phyloP scores from a whole-genome alignment of 2,329 filamentous ascomycete species.

The Proliferodiscus dingleyae region DNA sequence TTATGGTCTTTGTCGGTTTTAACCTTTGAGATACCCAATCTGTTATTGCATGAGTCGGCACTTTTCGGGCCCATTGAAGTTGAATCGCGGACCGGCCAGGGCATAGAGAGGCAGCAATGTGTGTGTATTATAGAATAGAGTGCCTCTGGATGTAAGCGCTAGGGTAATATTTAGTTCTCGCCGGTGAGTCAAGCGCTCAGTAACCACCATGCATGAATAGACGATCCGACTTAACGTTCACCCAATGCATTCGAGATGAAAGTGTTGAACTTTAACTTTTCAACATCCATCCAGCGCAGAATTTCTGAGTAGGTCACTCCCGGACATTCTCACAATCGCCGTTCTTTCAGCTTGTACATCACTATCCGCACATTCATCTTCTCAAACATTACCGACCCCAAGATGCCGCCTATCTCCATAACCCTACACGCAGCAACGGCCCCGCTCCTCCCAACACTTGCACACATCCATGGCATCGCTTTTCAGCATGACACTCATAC shows the following conservation, averaged over 20 bases:
- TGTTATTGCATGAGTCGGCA: not conserved
- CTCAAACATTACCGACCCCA: too few species aligned
- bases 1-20: not conserved
- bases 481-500: conserved; percentile 11
- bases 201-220: not conserved
- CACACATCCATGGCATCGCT: conserved; percentile 5
- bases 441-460: conserved; percentile 1
- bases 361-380: too few species aligned
- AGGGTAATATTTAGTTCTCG: not conserved
- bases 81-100: not conserved
- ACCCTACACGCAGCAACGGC: not conserved
- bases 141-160: not conserved
- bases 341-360: too few species aligned
- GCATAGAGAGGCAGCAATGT: not conserved
- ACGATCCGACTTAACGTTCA: too few species aligned
- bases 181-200: conserved; percentile 1
- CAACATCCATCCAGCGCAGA: too few species aligned
- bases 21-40: not conserved
- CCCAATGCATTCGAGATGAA: too few species aligned
- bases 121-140: not conserved
- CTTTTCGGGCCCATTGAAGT: not conserved
- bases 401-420: too few species aligned
- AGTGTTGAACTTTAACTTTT: too few species aligned
- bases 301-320: too few species aligned
- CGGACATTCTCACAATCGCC: too few species aligned